Conservation (phyloP, 768 basidiomycete species). For the Russula emetica region DNA sequence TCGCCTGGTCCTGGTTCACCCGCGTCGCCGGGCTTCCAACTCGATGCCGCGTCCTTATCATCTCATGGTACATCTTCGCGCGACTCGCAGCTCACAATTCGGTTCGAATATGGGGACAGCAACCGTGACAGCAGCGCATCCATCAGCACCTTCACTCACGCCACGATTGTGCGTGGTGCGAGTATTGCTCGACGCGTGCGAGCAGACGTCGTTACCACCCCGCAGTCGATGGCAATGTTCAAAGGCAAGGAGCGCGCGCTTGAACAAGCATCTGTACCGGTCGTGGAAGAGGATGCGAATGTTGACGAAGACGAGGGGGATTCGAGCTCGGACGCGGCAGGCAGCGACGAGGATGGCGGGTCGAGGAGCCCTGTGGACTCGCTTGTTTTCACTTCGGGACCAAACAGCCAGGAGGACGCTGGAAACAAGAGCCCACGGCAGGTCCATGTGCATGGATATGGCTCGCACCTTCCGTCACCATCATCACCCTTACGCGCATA, state of each 20-base stretch:
- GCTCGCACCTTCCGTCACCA: constrained; percentile 12
- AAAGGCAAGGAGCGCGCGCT: constrained; percentile 18
- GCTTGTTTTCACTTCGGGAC: constrained; percentile 23
- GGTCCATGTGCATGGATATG: not conserved
- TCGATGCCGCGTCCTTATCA: not conserved
- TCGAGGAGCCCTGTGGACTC: constrained; percentile 19
- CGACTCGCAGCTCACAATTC: constrained; percentile 25
- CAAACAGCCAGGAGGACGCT: constrained; percentile 24
- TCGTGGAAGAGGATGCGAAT: constrained; percentile 7
- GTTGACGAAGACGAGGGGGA: constrained; percentile 6
- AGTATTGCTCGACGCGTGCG: constrained; percentile 27
- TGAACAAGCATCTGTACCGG: not conserved
- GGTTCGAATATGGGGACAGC: constrained; percentile 17
- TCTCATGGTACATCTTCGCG: constrained; percentile 1
- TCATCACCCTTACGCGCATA: constrained; percentile 20
- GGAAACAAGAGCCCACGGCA: constrained; percentile 21
- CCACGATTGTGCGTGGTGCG: constrained; percentile 28
- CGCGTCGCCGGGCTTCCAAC: constrained; percentile 10
- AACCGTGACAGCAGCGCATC: constrained; percentile 25
- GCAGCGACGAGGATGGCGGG: constrained; percentile 8
- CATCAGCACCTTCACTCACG: constrained; percentile 25
- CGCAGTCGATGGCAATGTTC: not conserved
- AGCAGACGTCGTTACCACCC: constrained; percentile 19
- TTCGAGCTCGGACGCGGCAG: constrained; percentile 11
- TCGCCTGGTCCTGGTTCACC: constrained; percentile 5